These are phyloP conservation scores for Suillus cothurnatus DNA, from an alignment of 768 basidiomycete species.

Conservation along the genomic window DNA sequence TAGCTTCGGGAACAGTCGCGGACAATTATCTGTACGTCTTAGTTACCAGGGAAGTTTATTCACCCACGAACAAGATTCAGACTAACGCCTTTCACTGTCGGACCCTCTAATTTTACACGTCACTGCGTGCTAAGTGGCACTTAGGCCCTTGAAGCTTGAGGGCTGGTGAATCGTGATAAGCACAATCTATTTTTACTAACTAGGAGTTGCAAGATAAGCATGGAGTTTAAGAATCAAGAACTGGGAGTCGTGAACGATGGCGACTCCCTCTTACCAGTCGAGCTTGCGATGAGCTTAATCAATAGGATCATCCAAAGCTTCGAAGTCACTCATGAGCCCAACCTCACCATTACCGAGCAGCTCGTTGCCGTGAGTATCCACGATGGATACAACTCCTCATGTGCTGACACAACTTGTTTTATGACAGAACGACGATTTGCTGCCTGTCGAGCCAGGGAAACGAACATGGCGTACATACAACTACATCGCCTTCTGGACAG, in stretches of 20 bases:
- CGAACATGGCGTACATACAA: constrained; percentile 68
- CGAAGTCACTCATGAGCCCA: constrained; percentile 57
- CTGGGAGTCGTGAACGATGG: neutral
- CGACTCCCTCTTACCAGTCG: neutral
- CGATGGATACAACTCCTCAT: constrained; percentile 9
- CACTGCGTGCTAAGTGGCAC: no score
- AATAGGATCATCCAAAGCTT: constrained; percentile 33
- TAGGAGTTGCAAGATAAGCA: neutral
- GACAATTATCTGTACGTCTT: no score
- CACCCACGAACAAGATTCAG: constrained; percentile 33
- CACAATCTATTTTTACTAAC: neutral
- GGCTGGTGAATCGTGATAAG: neutral
- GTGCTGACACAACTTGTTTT: constrained; percentile 4
- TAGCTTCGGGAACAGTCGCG: no score
- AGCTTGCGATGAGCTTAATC: constrained; percentile 24
- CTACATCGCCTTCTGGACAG: constrained; percentile 77
- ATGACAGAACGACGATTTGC: constrained; percentile 66
- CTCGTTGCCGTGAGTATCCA: constrained; percentile 54
- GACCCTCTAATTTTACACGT: neutral
- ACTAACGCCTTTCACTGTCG: constrained; percentile 14
- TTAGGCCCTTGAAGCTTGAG: no score
- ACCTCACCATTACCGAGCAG: constrained; percentile 53
- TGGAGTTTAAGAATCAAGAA: neutral
- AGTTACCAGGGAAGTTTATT: constrained; percentile 19
- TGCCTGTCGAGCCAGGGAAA: constrained; percentile 63